A percentile compares a stretch with the other conserved stretches of the same genome.
Conservation (phyloP, 169 alveolate species). For the Plasmodium billcollinsi region DNA sequence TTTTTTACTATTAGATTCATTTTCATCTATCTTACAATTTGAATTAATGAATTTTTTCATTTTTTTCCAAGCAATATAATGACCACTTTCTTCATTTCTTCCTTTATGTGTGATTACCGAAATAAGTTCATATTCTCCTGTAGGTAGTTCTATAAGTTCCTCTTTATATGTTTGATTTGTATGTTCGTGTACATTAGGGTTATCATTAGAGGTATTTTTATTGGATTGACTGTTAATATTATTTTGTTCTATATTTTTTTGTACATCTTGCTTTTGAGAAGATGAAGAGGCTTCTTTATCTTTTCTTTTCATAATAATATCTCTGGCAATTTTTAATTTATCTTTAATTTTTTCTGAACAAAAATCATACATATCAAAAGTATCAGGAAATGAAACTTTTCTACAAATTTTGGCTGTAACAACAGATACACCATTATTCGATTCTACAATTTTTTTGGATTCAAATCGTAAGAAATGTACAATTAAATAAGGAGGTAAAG, state of each 20-base stretch:
- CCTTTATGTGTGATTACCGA: conserved; percentile 98
- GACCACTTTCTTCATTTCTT: conserved; percentile 98
- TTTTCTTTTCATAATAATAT: conserved; percentile 84
- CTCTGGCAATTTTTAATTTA: conserved; percentile 87
- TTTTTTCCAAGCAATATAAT: conserved; percentile 96
- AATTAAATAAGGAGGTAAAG: conserved; percentile 93
- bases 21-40: conserved; percentile 17
- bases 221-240: not conserved
- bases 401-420: conserved; percentile 96
- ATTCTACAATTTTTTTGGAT: conserved; percentile 92
- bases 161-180: conserved; percentile 46
- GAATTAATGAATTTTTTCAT: conserved; percentile 24
- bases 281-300: conserved; percentile 26
- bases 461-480: conserved; percentile 97
- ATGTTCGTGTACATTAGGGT: not conserved
- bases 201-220: too few species aligned
- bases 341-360: conserved; percentile 93
- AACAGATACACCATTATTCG: conserved; percentile 92
- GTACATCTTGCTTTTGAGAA: conserved; percentile 5
- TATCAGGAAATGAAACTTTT: conserved; percentile 94
- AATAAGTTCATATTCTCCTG: conserved; percentile 95
- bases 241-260: not conserved
- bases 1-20: conserved; percentile 25
- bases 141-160: conserved; percentile 49
- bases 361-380: conserved; percentile 92